Base-by-base conservation (phyloP, 768 basidiomycete genomes). In the Calocera viscosa region DNA sequence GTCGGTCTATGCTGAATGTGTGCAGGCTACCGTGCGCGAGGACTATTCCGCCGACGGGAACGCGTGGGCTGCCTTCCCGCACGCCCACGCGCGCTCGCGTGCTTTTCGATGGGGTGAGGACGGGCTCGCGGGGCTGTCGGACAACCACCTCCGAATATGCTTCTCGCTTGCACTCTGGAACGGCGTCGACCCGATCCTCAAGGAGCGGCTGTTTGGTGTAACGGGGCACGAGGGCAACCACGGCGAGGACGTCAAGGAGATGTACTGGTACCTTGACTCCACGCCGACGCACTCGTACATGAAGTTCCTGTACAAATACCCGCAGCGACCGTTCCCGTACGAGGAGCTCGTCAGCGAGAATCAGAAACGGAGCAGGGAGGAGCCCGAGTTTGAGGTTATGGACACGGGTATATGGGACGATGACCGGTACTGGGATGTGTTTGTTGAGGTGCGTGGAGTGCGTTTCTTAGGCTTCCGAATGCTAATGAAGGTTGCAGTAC, bases 251-350 rank as follows among this genome's bases (percentile, higher is more conserved):
- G 94, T 95, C 79, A 98, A 98, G 77, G 96, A 99, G 74, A 80
- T 98, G 32, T 99, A 99, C 77, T 99, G 95, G 75, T 99, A 99
- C 76, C 84, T 99, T 68, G 96, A 98, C 76, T 95, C 92, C 39
- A 97, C 96, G 0, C 96, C 96, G 39, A 97, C 96, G 1, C 96
- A 99, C 73, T 96, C 94, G 5, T 99, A 98, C 82, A 98, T 99
- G 96, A 99, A 99, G 76, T 97, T 91, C 77, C 79, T 97, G 67
- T 99, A 99, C 84, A 99, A 99, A 76, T 99, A 99, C 72, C 94
- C 96, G 14, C 96, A 99, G 75, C 81, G 86, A 72, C 80, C 82
- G 35, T 99, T 83, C 76, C 96, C 96, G 0, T 99, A 99, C 76
- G 94, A 98, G 73, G 85, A 95, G 68, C 85, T 99, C 65, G 89